Conservation (phyloP, 2,329 filamentous ascomycete genomes). For the Tolypocladium sp. region DNA sequence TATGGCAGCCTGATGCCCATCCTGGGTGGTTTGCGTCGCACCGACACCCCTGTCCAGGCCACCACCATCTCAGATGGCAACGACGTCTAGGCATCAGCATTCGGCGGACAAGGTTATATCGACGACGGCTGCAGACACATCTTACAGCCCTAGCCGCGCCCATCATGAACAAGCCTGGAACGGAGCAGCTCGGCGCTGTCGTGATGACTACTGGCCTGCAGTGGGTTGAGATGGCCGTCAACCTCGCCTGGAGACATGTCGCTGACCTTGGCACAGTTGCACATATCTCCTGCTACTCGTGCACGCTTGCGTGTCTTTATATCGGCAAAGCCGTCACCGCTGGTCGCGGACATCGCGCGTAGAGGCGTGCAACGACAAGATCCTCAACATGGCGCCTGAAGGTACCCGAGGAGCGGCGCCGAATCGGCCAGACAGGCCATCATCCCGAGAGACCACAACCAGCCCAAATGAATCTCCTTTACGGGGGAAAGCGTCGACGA, state of each 20-base stretch:
- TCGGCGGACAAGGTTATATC: not conserved
- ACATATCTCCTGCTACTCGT: not conserved
- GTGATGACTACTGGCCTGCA: not conserved
- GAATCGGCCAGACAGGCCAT: not conserved
- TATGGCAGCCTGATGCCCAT: conserved; percentile 5
- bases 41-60: not conserved
- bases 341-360: not conserved
- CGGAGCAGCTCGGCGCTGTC: not conserved
- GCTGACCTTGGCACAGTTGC: not conserved
- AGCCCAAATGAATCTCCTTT: not conserved
- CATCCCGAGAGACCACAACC: not conserved
- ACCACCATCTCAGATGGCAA: not conserved
- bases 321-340: not conserved
- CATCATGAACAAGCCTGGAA: not conserved
- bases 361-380: not conserved
- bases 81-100: conserved; percentile 9
- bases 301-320: not conserved
- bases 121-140: not conserved
- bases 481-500: not conserved
- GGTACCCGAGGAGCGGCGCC: not conserved
- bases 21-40: not conserved
- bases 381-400: not conserved
- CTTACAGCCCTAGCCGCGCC: not conserved
- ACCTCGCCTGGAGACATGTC: not conserved
- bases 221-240: not conserved